Evolutionary conservation across 2,329 filamentous ascomycete genomes (phyloP).

Genomic region (Diaporthe sp.): DNA sequence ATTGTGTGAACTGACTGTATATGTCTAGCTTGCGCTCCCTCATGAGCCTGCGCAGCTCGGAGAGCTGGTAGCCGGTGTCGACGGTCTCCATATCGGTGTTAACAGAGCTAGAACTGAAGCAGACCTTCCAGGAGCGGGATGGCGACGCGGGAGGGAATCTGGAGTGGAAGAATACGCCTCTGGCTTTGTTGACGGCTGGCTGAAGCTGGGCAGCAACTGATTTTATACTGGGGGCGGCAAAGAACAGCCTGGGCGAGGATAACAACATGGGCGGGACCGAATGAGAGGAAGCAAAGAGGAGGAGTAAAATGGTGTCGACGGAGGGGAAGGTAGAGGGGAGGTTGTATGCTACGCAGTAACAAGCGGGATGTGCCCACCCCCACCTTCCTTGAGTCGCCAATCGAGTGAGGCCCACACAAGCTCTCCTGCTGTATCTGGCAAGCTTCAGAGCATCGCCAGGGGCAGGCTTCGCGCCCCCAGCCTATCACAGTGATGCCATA

Average conservation of each 20-base stretch:
- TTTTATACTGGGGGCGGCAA: conserved; percentile 9
- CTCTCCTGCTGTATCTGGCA: conserved; percentile 33
- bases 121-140: conserved; percentile 1
- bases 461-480: background rate
- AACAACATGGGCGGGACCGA: conserved; percentile 30
- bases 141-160: background rate
- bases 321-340: background rate
- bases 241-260: conserved; percentile 21
- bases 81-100: conserved; percentile 75
- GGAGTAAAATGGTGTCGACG: background rate
- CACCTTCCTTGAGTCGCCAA: conserved; percentile 25
- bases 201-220: background rate
- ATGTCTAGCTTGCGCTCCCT: conserved; percentile 86
- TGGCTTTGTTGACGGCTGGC: background rate
- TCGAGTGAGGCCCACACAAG: conserved; percentile 27
- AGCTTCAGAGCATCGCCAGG: background rate
- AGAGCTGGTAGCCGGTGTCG: conserved; percentile 80
- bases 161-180: conserved; percentile 7
- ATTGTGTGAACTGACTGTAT: conserved; percentile 74
- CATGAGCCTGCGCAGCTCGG: conserved; percentile 86
- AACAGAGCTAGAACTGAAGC: conserved; percentile 17
- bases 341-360: background rate
- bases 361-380: background rate
- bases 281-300: background rate
- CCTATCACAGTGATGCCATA: background rate